phyloP scores from a whole-genome alignment of 2,329 filamentous ascomycete species.

The Xenoacremonium recifei region DNA sequence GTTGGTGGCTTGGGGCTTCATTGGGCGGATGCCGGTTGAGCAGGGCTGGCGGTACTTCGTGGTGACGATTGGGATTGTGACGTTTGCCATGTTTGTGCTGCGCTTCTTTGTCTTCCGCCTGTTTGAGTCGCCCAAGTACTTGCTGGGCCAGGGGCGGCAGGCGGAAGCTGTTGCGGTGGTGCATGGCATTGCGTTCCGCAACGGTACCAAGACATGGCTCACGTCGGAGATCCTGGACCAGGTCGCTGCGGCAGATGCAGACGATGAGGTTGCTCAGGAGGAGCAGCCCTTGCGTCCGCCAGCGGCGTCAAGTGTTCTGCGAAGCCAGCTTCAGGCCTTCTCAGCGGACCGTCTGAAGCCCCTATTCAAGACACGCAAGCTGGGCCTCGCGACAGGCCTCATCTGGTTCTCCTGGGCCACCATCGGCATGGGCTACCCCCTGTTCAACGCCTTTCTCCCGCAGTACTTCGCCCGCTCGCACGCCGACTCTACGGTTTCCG shows the following conservation, averaged over 20 bases:
- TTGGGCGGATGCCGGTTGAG: slow-evolving; percentile 65
- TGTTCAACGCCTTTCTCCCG: slow-evolving; percentile 89
- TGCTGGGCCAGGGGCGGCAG: slow-evolving; percentile 74
- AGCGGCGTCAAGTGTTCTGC: slow-evolving; percentile 43
- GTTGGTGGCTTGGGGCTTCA: slow-evolving; percentile 72
- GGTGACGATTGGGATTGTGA: slow-evolving; percentile 67
- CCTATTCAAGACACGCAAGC: slow-evolving; percentile 57
- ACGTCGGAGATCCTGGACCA: slow-evolving; percentile 66
- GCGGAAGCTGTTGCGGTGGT: slow-evolving; percentile 77
- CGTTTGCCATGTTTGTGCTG: slow-evolving; percentile 73
- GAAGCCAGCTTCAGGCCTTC: slow-evolving; percentile 62
- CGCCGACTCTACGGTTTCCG: slow-evolving; percentile 29
- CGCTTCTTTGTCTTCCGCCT: slow-evolving; percentile 81
- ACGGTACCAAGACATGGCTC: slow-evolving; percentile 70
- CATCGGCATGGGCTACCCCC: slow-evolving; percentile 82
- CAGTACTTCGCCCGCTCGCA: slow-evolving; percentile 70
- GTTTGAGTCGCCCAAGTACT: slow-evolving; percentile 82
- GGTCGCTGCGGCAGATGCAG: slow-evolving; percentile 45
- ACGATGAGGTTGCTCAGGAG: slow-evolving; percentile 29
- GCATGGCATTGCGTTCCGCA: slow-evolving; percentile 73
- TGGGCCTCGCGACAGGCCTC: slow-evolving; percentile 50
- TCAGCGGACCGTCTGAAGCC: slow-evolving; percentile 65
- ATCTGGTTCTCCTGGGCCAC: slow-evolving; percentile 81
- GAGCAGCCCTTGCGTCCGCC: slow-evolving; percentile 9
- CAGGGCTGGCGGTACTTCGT: slow-evolving; percentile 78